Evolutionary conservation across 163 green algal species (phyloP).

Genomic region (Scenedesmus sp.): DNA sequence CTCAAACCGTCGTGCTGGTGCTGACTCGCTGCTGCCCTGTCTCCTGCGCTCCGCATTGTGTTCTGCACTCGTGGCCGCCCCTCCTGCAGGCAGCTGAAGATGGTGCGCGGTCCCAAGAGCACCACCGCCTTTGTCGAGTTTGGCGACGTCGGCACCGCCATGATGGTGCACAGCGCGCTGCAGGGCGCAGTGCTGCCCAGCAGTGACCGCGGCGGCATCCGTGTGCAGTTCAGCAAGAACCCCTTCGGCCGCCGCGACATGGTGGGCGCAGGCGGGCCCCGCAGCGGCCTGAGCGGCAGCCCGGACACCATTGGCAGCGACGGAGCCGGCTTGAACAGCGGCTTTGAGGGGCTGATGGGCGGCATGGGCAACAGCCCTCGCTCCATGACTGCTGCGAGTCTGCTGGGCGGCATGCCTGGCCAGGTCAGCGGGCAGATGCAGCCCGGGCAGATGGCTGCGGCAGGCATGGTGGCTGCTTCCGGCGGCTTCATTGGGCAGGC

Average conservation of each 20-base stretch:
- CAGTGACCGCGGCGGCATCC: slow-evolving; percentile 83
- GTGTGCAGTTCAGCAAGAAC: slow-evolving; percentile 91
- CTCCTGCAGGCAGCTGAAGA: slow-evolving; percentile 84
- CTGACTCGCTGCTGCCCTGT: background rate
- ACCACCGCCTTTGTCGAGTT: slow-evolving; percentile 96
- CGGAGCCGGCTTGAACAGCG: background rate
- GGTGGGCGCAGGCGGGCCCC: background rate
- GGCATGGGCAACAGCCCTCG: slow-evolving; percentile 14
- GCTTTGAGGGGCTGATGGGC: background rate
- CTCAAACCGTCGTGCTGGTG: background rate
- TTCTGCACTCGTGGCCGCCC: background rate
- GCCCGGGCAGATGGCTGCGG: background rate
- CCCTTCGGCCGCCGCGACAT: slow-evolving; percentile 75
- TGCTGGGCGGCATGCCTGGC: slow-evolving; percentile 34
- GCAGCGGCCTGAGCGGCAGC: background rate
- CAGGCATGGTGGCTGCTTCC: slow-evolving; percentile 16
- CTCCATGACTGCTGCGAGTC: slow-evolving; percentile 2
- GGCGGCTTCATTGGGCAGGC: slow-evolving; percentile 36
- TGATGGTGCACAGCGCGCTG: slow-evolving; percentile 73
- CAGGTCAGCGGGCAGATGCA: background rate
- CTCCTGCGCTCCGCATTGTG: background rate
- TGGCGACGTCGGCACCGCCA: slow-evolving; percentile 71
- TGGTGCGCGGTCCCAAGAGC: slow-evolving; percentile 73
- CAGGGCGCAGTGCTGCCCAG: slow-evolving; percentile 71
- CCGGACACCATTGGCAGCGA: background rate